Percentiles rank a stretch among this genome's conserved stretches.
Conservation (phyloP, 2,329 filamentous ascomycete species). For the Trichophyton schoenleinii region DNA sequence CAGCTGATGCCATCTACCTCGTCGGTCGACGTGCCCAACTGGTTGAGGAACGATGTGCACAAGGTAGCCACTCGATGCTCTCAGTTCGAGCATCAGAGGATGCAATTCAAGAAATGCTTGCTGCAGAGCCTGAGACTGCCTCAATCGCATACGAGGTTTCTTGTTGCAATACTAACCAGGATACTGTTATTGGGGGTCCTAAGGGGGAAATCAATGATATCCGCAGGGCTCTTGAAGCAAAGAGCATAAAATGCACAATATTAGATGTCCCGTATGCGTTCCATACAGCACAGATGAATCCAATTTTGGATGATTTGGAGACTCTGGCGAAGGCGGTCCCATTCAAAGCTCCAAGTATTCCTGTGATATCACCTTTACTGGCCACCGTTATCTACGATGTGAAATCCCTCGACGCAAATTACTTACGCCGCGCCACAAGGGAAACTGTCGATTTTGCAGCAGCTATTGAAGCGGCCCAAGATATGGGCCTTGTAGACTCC, state of each 20-base stretch:
- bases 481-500: conserved; percentile 47
- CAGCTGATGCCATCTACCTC: conserved; percentile 21
- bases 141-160: not conserved
- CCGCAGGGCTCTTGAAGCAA: conserved; percentile 35
- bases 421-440: conserved; percentile 38
- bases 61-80: conserved; percentile 55
- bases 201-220: conserved; percentile 12
- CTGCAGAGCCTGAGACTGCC: not conserved
- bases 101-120: not conserved
- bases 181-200: conserved; percentile 17
- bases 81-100: conserved; percentile 30
- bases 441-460: conserved; percentile 58
- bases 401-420: conserved; percentile 37
- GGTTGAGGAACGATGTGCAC: conserved; percentile 31
- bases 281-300: conserved; percentile 48
- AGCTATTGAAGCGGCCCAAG: conserved; percentile 48
- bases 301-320: not conserved
- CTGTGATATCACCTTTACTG: conserved; percentile 56
- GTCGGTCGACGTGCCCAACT: conserved; percentile 22
- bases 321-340: conserved; percentile 38
- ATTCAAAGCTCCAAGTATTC: conserved; percentile 47
- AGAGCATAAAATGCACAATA: conserved; percentile 25
- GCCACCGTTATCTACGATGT: conserved; percentile 48
- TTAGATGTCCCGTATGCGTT: conserved; percentile 56
- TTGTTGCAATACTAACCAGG: conserved; percentile 9